phyloP scores from a whole-genome alignment of 306 rosid species.

The Notholithocarpus densiflorus region DNA sequence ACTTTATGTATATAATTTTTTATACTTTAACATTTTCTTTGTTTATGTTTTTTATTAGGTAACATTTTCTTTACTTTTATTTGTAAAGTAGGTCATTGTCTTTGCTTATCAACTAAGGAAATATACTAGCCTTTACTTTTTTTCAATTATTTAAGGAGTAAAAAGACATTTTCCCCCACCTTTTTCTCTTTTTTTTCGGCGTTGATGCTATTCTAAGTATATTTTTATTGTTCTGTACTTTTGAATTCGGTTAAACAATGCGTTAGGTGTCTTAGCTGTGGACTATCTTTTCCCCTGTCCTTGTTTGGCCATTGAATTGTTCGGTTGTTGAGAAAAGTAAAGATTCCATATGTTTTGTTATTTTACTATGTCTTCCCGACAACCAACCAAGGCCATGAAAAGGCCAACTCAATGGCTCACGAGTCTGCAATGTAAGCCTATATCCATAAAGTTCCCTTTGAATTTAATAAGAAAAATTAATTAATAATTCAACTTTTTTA shows the following conservation, averaged over 20 bases:
- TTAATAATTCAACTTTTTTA: too few species aligned
- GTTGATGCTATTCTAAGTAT: neutral
- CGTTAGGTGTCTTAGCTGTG: constrained; percentile 1
- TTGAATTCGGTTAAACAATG: neutral
- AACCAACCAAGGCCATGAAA: constrained; percentile 36
- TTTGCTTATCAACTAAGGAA: neutral
- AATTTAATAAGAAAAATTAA: neutral
- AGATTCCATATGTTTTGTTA: constrained; percentile 76
- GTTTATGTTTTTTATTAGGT: too few species aligned
- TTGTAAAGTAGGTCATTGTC: neutral
- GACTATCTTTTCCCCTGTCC: neutral
- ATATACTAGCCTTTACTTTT: too few species aligned
- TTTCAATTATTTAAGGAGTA: too few species aligned
- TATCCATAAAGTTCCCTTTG: neutral
- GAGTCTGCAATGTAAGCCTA: neutral
- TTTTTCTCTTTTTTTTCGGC: neutral
- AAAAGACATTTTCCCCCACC: too few species aligned
- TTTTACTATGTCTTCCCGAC: constrained; percentile 72
- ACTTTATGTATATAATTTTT: too few species aligned
- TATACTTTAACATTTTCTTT: too few species aligned
- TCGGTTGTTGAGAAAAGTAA: constrained; percentile 41
- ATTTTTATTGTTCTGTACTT: neutral
- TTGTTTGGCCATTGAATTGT: constrained; percentile 12
- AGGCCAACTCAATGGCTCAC: constrained; percentile 13
- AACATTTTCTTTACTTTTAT: neutral